These are phyloP conservation scores for Hypomyces perniciosus DNA, from an alignment of 2,329 filamentous ascomycete genomes.

Conservation along the genomic window DNA sequence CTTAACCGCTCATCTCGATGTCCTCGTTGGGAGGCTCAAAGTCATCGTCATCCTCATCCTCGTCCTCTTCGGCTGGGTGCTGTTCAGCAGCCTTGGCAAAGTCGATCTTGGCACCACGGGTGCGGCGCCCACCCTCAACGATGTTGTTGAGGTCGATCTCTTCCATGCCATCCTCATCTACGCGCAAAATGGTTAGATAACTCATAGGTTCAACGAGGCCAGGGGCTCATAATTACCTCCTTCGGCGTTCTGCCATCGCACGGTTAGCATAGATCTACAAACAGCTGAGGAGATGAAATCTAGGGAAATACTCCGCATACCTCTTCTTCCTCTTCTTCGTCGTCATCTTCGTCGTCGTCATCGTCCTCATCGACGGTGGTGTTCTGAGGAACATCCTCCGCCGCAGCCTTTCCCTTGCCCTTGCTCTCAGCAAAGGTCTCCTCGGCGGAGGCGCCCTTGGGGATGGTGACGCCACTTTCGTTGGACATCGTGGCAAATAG, in stretches of 20 bases:
- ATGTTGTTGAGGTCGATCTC: slow-evolving; percentile 91
- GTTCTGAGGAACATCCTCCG: slow-evolving; percentile 47
- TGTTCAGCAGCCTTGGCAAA: slow-evolving; percentile 85
- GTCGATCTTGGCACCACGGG: slow-evolving; percentile 87
- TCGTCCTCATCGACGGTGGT: slow-evolving; percentile 70
- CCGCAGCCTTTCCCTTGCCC: slow-evolving; percentile 78
- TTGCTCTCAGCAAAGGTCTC: slow-evolving; percentile 53
- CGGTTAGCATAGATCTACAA: slow-evolving; percentile 19
- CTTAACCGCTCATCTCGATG: slow-evolving; percentile 57
- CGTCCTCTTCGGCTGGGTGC: slow-evolving; percentile 66
- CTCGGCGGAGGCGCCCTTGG: slow-evolving; percentile 37
- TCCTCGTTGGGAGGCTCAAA: slow-evolving; percentile 59
- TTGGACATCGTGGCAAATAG: slow-evolving; percentile 35
- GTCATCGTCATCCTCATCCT: slow-evolving; percentile 72
- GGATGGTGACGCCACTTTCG: slow-evolving; percentile 41
- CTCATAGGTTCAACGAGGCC: neutral
- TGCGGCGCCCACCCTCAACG: slow-evolving; percentile 70
- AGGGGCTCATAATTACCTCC: slow-evolving; percentile 21
- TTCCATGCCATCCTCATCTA: slow-evolving; percentile 72
- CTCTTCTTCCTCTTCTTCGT: slow-evolving; percentile 37
- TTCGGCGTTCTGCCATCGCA: slow-evolving; percentile 21
- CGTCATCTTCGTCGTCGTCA: slow-evolving; percentile 65
- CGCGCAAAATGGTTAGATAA: slow-evolving; percentile 4
- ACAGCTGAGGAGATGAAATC: neutral
- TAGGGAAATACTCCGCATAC: slow-evolving; percentile 16